Evolutionary conservation across 2,329 filamentous ascomycete genomes (phyloP).

Genomic region (Dendrostoma leiphaemia): DNA sequence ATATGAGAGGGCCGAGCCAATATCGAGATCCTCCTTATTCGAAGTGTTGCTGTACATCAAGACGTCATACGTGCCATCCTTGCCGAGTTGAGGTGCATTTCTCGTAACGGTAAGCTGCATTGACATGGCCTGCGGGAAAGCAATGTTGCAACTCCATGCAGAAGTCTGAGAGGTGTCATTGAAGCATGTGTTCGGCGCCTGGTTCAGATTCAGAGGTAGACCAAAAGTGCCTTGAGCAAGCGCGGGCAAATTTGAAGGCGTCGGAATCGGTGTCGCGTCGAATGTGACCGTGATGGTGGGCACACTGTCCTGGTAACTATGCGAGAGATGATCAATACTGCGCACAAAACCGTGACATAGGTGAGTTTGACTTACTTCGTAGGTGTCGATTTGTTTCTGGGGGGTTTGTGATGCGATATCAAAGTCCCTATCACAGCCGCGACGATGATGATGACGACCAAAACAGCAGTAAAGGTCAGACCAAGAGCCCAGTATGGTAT

Average conservation of each 20-base stretch:
- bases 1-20: constrained; percentile 37
- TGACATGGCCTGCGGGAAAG: constrained; percentile 38
- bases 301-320: constrained; percentile 19
- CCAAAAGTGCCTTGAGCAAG: constrained; percentile 55
- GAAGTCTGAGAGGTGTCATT: constrained; percentile 50
- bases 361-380: constrained; percentile 24
- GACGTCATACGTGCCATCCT: constrained; percentile 37
- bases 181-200: constrained; percentile 55
- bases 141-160: constrained; percentile 64
- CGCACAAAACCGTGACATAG: no score
- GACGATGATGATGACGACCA: constrained; percentile 54
- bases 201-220: constrained; percentile 51
- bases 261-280: constrained; percentile 50
- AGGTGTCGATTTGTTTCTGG: constrained; percentile 20
- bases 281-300: constrained; percentile 36
- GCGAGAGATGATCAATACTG: constrained; percentile 16
- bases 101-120: constrained; percentile 37
- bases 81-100: constrained; percentile 24
- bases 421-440: constrained; percentile 55
- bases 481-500: constrained; percentile 62
- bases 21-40: constrained; percentile 31
- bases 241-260: constrained; percentile 49
- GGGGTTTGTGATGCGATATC: constrained; percentile 32
- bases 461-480: constrained; percentile 44
- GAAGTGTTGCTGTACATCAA: constrained; percentile 37